Evolutionary conservation across 2,329 filamentous ascomycete species (phyloP).

Genomic region (Botrytis galanthina): DNA sequence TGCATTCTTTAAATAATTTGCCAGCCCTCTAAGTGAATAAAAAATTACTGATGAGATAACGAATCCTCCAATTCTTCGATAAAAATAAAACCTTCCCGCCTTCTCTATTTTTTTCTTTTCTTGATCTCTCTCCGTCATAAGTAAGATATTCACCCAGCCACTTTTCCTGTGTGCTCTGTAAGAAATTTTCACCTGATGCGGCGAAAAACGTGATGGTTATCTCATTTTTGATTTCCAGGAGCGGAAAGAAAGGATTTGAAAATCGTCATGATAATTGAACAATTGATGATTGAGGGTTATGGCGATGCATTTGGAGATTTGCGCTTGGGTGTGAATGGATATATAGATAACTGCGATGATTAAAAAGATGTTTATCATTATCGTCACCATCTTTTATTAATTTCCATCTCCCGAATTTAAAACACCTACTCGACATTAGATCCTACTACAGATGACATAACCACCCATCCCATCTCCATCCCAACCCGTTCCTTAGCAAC

Average conservation of each 20-base stretch:
- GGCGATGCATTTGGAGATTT: neutral
- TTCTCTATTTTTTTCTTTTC: neutral
- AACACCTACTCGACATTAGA: neutral
- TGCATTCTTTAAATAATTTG: neutral
- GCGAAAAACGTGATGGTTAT: neutral
- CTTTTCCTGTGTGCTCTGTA: neutral
- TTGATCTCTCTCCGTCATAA: neutral
- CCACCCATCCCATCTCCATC: neutral
- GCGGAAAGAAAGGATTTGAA: neutral
- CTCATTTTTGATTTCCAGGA: neutral
- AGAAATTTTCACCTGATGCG: neutral
- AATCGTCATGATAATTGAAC: neutral
- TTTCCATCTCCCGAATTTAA: neutral
- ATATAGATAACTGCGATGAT: neutral
- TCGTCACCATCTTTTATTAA: neutral
- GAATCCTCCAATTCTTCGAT: neutral
- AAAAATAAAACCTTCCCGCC: neutral
- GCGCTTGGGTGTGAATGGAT: neutral
- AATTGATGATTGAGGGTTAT: neutral
- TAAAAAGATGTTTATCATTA: neutral
- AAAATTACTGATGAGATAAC: neutral
- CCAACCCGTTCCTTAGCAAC: neutral
- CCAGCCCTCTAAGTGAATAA: neutral
- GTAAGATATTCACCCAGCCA: neutral
- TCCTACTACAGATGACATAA: neutral